Evolutionary conservation across 495 filamentous ascomycete species (phyloP).

Genomic region (Neurospora terricola): DNA sequence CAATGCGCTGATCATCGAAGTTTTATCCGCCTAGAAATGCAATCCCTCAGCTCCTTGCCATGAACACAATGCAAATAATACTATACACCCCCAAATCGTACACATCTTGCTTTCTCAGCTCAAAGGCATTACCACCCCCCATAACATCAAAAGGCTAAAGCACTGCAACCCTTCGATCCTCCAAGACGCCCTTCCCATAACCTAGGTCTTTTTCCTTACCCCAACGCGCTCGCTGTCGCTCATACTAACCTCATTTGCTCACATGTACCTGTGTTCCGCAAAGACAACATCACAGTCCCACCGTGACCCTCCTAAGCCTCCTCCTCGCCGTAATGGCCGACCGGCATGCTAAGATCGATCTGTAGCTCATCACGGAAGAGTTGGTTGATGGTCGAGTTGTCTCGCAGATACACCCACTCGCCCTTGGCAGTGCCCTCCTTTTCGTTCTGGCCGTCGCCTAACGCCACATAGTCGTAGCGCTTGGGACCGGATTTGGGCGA

Average conservation of each 20-base stretch:
- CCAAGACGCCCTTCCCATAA: not conserved
- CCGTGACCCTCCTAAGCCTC: not conserved
- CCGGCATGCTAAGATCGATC: conserved; percentile 27
- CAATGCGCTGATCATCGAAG: not conserved
- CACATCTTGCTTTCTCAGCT: not conserved
- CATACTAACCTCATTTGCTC: not conserved
- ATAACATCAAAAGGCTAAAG: not conserved
- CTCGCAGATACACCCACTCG: conserved; percentile 80
- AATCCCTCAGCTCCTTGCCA: not conserved
- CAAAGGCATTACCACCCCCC: not conserved
- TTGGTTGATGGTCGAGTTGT: conserved; percentile 62
- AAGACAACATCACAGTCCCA: not conserved
- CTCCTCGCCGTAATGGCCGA: not conserved
- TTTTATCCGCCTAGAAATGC: not conserved
- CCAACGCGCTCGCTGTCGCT: not conserved
- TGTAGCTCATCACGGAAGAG: conserved; percentile 63
- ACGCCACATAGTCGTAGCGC: conserved; percentile 75
- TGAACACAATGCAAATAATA: not conserved
- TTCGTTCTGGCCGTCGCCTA: conserved; percentile 58
- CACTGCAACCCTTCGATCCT: not conserved
- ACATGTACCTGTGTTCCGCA: not conserved
- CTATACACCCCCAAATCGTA: not conserved
- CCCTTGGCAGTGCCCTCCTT: conserved; percentile 60
- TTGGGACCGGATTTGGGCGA: conserved; percentile 90
- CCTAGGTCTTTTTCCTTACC: not conserved